Evolutionary conservation across 192 early-diverging fungal genomes (phyloP).

Genomic region (Backusella morwellensis): DNA sequence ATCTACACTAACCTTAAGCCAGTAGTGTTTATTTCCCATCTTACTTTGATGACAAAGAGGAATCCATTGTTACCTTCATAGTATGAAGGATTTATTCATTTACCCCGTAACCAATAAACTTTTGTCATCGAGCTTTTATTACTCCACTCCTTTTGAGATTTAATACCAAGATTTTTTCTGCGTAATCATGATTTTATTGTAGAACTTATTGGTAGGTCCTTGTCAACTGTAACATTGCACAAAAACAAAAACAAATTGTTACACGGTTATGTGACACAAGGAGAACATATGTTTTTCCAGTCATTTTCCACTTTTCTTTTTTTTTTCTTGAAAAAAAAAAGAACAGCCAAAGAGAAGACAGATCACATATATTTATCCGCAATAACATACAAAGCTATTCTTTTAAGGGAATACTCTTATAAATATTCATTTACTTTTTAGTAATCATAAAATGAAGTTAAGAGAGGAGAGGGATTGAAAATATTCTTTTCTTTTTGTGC

Average conservation of each 20-base stretch:
- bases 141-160: background rate
- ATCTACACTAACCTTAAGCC: background rate
- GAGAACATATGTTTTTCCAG: background rate
- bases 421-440: background rate
- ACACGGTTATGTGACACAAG: background rate
- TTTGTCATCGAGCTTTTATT: background rate
- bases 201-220: background rate
- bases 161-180: background rate
- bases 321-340: background rate
- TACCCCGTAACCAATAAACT: background rate
- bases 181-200: constrained; percentile 4
- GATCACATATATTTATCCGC: background rate
- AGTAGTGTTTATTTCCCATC: background rate
- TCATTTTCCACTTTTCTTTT: background rate
- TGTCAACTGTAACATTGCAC: background rate
- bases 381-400: background rate
- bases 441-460: background rate
- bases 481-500: background rate
- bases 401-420: background rate
- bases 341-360: background rate
- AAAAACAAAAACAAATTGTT: background rate
- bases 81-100: background rate
- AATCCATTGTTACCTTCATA: background rate
- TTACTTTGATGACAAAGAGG: background rate
- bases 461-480: background rate